Percentiles rank a stretch among this genome's conserved stretches.
Conservation (phyloP, 208 protist genomes). For the Histomonas meleagridis region DNA sequence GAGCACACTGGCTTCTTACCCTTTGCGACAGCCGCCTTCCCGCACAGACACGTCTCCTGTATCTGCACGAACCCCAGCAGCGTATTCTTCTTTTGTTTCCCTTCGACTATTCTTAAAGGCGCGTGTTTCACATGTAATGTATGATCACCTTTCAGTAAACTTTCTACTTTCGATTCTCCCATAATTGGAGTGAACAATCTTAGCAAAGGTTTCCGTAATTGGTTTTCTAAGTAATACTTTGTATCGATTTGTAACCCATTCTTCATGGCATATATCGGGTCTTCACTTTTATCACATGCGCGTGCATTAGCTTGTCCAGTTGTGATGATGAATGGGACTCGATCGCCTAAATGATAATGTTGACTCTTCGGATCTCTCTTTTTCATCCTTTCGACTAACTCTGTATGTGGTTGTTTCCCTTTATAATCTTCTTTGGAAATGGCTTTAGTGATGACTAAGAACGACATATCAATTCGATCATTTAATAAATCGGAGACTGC, state of each 20-base stretch:
- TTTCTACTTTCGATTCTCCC: slow-evolving; percentile 45
- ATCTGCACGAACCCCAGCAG: slow-evolving; percentile 42
- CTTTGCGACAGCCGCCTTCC: neutral
- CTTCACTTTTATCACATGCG: slow-evolving; percentile 96
- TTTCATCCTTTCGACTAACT: slow-evolving; percentile 71
- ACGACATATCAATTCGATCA: slow-evolving; percentile 79
- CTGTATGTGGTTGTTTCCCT: slow-evolving; percentile 71
- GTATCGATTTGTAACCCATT: slow-evolving; percentile 78
- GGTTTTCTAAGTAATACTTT: slow-evolving; percentile 81
- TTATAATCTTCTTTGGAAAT: slow-evolving; percentile 89
- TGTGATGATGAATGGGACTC: slow-evolving; percentile 84
- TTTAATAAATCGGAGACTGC: slow-evolving; percentile 71
- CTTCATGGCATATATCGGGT: slow-evolving; percentile 93
- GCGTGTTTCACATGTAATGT: slow-evolving; percentile 78
- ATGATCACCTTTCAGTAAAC: slow-evolving; percentile 73
- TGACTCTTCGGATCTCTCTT: slow-evolving; percentile 70
- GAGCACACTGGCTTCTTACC: neutral
- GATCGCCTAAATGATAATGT: slow-evolving; percentile 72
- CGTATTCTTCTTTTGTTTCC: slow-evolving; percentile 88
- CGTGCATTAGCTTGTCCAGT: slow-evolving; percentile 62
- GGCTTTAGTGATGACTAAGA: slow-evolving; percentile 77
- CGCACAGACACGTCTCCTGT: neutral
- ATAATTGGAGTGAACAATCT: slow-evolving; percentile 86
- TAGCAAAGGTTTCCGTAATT: slow-evolving; percentile 70
- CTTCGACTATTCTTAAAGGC: slow-evolving; percentile 70